Evolutionary conservation across 345 rosid genomes (phyloP).

Genomic region (Arabidopsis thaliana): DNA sequence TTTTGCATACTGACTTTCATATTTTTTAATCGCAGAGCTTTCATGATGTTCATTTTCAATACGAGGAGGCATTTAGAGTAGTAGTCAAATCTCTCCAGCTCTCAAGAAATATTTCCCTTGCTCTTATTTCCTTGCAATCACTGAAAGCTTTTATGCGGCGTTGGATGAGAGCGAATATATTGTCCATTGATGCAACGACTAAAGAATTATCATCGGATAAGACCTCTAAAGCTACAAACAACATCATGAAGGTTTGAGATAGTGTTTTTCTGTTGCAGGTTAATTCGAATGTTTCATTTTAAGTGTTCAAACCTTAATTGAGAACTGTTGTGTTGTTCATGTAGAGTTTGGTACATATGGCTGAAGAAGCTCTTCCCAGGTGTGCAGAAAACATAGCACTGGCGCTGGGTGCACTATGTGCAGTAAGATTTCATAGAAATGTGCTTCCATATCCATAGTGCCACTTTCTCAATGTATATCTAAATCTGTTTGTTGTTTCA

Average conservation of each 20-base stretch:
- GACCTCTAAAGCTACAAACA: slow-evolving; percentile 77
- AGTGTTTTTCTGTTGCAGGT: slow-evolving; percentile 21
- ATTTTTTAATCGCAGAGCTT: slow-evolving; percentile 49
- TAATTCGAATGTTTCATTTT: not conserved
- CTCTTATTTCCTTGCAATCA: slow-evolving; percentile 86
- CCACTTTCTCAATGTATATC: not conserved
- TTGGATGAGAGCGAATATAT: slow-evolving; percentile 72
- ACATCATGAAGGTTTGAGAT: slow-evolving; percentile 74
- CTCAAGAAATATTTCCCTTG: slow-evolving; percentile 77
- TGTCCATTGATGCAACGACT: slow-evolving; percentile 56
- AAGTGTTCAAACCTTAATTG: slow-evolving; percentile 18
- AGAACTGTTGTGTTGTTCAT: slow-evolving; percentile 26
- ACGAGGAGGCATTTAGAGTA: slow-evolving; percentile 65
- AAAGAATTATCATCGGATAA: slow-evolving; percentile 54
- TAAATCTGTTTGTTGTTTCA: slow-evolving; percentile 47
- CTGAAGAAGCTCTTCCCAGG: slow-evolving; percentile 85
- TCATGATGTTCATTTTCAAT: slow-evolving; percentile 61
- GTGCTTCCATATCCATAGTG: slow-evolving; percentile 31
- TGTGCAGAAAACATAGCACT: slow-evolving; percentile 83
- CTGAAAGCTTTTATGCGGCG: slow-evolving; percentile 85
- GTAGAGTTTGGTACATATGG: slow-evolving; percentile 67
- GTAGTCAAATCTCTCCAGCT: slow-evolving; percentile 79
- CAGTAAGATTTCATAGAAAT: slow-evolving; percentile 54
- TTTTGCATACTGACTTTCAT: slow-evolving; percentile 38
- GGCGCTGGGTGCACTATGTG: slow-evolving; percentile 85